These are phyloP conservation scores for Discostella stelligeroides DNA, from an alignment of 108 stramenopile species.

Conservation along the genomic window DNA sequence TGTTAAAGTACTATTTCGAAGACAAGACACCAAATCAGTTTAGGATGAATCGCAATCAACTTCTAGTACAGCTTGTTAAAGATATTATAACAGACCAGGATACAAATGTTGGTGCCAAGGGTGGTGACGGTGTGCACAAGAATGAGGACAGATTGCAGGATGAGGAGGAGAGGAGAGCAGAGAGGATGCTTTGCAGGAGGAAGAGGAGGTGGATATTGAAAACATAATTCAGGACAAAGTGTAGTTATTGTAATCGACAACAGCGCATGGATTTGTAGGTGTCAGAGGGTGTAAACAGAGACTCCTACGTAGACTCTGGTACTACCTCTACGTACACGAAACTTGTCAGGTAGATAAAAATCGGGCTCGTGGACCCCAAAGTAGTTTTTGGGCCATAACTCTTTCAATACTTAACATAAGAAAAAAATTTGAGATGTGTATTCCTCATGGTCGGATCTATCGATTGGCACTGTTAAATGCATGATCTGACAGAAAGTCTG, in stretches of 20 bases:
- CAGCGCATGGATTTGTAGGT: background rate
- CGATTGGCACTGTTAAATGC: too few species aligned
- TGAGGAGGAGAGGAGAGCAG: too few species aligned
- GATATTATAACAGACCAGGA: background rate
- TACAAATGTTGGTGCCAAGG: background rate
- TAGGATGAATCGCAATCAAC: too few species aligned
- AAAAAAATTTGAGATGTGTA: background rate
- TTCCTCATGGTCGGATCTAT: constrained; percentile 2
- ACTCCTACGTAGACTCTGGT: background rate
- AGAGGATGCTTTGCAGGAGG: too few species aligned
- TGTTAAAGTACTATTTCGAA: constrained; percentile 1
- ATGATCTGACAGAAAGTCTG: background rate
- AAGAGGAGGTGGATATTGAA: background rate
- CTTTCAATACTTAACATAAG: background rate
- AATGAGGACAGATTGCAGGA: background rate
- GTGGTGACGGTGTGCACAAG: background rate
- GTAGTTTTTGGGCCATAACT: background rate
- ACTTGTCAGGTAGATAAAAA: background rate
- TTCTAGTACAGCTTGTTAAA: too few species aligned
- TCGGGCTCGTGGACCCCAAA: background rate
- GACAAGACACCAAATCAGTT: background rate
- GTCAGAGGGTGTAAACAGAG: background rate
- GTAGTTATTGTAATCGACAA: background rate
- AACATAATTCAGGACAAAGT: background rate
- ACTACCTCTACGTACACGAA: background rate